phyloP scores from a whole-genome alignment of 495 filamentous ascomycete genomes.

The Talaromyces adpressus region DNA sequence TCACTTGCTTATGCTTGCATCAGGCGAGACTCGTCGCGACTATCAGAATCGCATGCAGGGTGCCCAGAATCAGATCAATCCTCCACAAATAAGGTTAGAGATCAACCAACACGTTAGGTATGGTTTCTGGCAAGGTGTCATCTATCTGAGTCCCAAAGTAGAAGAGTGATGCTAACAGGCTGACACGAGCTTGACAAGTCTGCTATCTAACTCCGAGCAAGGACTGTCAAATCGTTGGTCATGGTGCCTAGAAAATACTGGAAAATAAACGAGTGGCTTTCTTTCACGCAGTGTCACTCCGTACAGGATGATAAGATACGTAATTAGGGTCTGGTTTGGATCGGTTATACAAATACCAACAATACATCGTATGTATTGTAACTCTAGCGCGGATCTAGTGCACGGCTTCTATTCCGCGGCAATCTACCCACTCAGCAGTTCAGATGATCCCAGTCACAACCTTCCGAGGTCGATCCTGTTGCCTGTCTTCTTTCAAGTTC shows the following conservation, averaged over 20 bases:
- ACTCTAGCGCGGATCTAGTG: not conserved
- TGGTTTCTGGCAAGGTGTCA: not conserved
- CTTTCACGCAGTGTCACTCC: not conserved
- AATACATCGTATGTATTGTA: not conserved
- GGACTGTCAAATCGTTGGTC: not conserved
- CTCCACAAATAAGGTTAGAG: not conserved
- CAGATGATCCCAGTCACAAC: not conserved
- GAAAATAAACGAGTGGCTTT: not conserved
- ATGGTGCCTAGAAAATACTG: not conserved
- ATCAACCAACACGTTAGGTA: not conserved
- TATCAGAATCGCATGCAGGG: not conserved
- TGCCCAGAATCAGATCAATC: not conserved
- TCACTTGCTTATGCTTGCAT: not conserved
- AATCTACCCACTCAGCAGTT: not conserved
- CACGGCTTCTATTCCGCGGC: not conserved
- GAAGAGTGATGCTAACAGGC: not conserved
- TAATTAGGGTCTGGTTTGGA: not conserved
- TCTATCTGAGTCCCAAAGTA: not conserved
- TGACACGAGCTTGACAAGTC: not conserved
- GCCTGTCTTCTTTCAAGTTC: no score
- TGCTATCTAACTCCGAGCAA: not conserved
- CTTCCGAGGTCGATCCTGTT: not conserved
- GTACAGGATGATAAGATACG: not conserved
- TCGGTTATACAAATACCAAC: not conserved
- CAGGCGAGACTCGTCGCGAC: not conserved